These are phyloP conservation scores for Phytopythium chamaehyphon DNA, from an alignment of 352 stramenopile genomes.

Conservation along the genomic window DNA sequence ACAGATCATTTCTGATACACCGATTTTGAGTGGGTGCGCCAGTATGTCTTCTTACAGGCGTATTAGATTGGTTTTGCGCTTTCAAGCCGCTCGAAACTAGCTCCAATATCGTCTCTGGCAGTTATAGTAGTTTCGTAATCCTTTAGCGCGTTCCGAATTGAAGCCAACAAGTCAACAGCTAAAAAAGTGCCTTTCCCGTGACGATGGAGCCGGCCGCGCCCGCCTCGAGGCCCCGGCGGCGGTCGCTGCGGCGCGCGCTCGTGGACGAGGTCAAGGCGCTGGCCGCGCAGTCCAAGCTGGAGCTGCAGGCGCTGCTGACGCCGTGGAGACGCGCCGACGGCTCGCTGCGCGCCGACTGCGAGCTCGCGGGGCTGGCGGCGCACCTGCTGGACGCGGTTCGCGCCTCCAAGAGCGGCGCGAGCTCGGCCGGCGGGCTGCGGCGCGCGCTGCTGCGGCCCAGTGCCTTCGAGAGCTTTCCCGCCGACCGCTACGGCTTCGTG, in stretches of 20 bases:
- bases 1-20: conserved; percentile 1
- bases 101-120: too few relatives aligned
- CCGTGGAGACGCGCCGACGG: conserved; percentile 1
- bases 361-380: conserved; percentile 4
- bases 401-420: background rate
- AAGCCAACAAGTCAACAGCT: too few relatives aligned
- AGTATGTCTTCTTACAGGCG: too few relatives aligned
- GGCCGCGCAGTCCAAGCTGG: conserved; percentile 1
- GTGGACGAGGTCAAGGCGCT: conserved; percentile 4
- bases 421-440: background rate
- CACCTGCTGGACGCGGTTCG: conserved; percentile 2
- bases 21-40: background rate
- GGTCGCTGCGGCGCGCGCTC: conserved; percentile 2
- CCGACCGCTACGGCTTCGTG: conserved; percentile 17
- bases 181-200: too few relatives aligned
- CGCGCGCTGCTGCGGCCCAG: conserved; percentile 1
- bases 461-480: conserved; percentile 25
- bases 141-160: too few relatives aligned
- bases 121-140: too few relatives aligned
- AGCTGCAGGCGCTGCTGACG: conserved; percentile 1
- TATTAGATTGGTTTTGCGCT: too few relatives aligned
- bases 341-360: background rate
- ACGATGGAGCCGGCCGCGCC: background rate
- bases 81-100: too few relatives aligned
- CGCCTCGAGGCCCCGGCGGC: background rate